Evolutionary conservation across 1,139 yeast genomes (phyloP).

Genomic region (Candida dubliniensis): DNA sequence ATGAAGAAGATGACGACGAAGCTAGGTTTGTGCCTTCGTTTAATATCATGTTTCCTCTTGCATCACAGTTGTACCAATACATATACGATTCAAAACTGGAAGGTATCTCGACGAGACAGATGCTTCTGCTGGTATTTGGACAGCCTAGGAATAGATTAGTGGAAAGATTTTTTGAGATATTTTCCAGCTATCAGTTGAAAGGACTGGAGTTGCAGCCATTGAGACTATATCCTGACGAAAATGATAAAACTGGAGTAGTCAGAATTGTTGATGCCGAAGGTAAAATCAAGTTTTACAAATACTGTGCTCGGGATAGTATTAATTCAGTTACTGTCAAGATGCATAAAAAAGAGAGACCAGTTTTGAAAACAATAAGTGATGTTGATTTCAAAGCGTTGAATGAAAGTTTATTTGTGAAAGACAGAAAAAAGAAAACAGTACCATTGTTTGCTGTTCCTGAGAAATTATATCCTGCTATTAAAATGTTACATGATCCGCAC

Average conservation of each 20-base stretch:
- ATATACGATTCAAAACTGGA: conserved; percentile 36
- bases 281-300: conserved; percentile 68
- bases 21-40: conserved; percentile 17
- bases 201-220: conserved; percentile 23
- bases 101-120: conserved; percentile 61
- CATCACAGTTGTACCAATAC: conserved; percentile 57
- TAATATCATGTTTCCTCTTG: conserved; percentile 61
- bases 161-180: conserved; percentile 49
- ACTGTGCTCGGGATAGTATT: conserved; percentile 36
- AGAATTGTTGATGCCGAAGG: conserved; percentile 75
- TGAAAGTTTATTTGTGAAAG: conserved; percentile 18
- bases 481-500: neutral
- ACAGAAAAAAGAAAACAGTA: conserved; percentile 29
- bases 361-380: neutral
- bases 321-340: conserved; percentile 7
- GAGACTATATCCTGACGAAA: conserved; percentile 24
- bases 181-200: conserved; percentile 34
- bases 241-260: conserved; percentile 39
- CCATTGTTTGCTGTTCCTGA: conserved; percentile 14
- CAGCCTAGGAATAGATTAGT: conserved; percentile 49
- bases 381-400: conserved; percentile 20
- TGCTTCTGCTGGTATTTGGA: conserved; percentile 52
- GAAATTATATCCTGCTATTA: neutral
- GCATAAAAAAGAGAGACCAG: conserved; percentile 13
- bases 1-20: conserved; percentile 15